Base-by-base conservation (phyloP, 2,329 filamentous ascomycete genomes). In the Trichoderma sp. region DNA sequence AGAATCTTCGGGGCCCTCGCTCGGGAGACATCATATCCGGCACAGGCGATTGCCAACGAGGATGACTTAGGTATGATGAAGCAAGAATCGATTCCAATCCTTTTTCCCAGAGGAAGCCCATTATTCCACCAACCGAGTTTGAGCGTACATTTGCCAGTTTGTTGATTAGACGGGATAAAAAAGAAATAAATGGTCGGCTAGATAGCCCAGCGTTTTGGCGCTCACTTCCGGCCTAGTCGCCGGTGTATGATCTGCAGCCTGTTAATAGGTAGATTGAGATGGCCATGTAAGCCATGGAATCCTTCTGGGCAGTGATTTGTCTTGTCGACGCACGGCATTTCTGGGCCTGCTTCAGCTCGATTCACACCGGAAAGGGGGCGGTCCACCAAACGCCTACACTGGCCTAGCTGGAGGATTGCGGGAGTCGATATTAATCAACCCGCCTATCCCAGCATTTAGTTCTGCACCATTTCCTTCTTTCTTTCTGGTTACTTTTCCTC, bases 341-440 rank as follows among this genome's bases (percentile, higher is more conserved):
- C 7, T 47, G 43, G 11, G 15, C 21, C 61, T 43, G 5, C 26
- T 30, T 64, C 61, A 64, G 61, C 61, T 64, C 15, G 26, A 39
- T 30, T 56, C 5, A 57, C 21, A 11, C 26, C 63, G 30, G 30
- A 56, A 66, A 56, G 39, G 63, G 63, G 63, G 30, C 36, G 63
- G 47, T 66, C 63, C 63, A 66, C 63, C 26, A 24, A 28, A 21
- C 7, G 47, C 47, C 43, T 18, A 57, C n/a, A 34, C n/a, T 28
- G 63, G 63, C 63, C 63, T 51, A 66, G 39, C 56, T 39, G 28
- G 56, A 14, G 47, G 47, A 51, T 21, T 24, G 47, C n/a, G 47
- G 47, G n/a, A 51, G 47, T 51, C 47, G 30, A 51, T 57, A 66
- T 66, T 66, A 66, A 66, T 57, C 47, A 56, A 57, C 28, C 21